These are phyloP conservation scores for Saccharomyces hybrid DNA, from an alignment of 1,139 yeast genomes.

Conservation along the genomic window DNA sequence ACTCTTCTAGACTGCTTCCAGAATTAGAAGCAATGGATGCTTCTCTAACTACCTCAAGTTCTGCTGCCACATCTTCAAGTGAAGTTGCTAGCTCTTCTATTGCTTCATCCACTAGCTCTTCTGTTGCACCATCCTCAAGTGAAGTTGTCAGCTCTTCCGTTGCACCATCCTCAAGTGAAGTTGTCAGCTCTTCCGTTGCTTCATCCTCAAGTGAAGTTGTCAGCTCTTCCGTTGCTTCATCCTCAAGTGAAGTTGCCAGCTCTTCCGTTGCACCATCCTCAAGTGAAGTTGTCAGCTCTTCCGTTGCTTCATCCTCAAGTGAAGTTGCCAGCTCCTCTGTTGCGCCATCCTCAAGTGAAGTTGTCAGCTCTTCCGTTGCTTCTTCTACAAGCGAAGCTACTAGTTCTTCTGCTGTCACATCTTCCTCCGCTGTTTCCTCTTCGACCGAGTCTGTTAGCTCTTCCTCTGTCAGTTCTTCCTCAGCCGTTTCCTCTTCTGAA, in stretches of 20 bases:
- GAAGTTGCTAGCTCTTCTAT: neutral
- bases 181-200: neutral
- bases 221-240: too few species aligned
- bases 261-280: neutral
- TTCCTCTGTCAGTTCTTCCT: constrained; percentile 14
- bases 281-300: neutral
- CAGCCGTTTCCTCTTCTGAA: constrained; percentile 4
- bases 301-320: neutral
- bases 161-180: neutral
- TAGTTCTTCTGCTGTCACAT: neutral
- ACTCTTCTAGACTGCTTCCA: constrained; percentile 28
- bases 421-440: constrained; percentile 1
- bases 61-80: neutral
- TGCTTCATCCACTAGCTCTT: neutral
- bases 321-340: neutral
- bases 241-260: too few species aligned
- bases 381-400: neutral
- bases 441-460: neutral
- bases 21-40: neutral
- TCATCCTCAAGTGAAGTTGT: too few species aligned
- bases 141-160: neutral
- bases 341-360: neutral
- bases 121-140: constrained; percentile 16
- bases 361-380: neutral
- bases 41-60: neutral